Conservation (phyloP, 2,329 filamentous ascomycete species). For the Cyphellophora attinorum region DNA sequence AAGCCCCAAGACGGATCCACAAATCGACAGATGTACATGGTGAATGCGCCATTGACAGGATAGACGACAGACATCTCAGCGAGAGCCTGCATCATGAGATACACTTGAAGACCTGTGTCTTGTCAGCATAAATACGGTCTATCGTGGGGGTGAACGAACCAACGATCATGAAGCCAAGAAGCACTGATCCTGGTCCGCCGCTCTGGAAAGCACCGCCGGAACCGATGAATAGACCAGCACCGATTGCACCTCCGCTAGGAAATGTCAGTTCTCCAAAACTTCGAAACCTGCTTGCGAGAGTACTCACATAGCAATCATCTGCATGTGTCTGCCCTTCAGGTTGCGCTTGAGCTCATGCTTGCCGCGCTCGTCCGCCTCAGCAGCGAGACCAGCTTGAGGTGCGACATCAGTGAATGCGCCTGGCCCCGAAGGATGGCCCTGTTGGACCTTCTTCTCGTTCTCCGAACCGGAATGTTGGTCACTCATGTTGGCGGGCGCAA, state of each 20-base stretch:
- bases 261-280: no score
- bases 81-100: conserved; percentile 50
- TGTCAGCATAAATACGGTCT: no score
- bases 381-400: no score
- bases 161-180: conserved; percentile 42
- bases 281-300: no score
- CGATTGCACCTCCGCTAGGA: conserved; percentile 21
- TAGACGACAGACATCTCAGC: conserved; percentile 54
- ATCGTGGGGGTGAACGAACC: conserved; percentile 26
- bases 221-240: conserved; percentile 33
- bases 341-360: conserved; percentile 13
- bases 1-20: conserved; percentile 48
- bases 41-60: conserved; percentile 54
- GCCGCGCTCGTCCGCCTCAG: no score
- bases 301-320: conserved; percentile 31
- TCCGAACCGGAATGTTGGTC: no score
- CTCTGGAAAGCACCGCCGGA: conserved; percentile 26
- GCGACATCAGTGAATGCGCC: no score
- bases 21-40: conserved; percentile 47
- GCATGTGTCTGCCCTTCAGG: conserved; percentile 15
- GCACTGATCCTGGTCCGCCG: conserved; percentile 28
- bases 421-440: no score
- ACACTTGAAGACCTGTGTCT: conserved; percentile 41
- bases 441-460: no score
- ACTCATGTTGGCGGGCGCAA: no score